Evolutionary conservation across 192 early-diverging fungal genomes (phyloP), one percentile per base, ranked within the genome.

Genomic region (Entomortierella lignicola): DNA sequence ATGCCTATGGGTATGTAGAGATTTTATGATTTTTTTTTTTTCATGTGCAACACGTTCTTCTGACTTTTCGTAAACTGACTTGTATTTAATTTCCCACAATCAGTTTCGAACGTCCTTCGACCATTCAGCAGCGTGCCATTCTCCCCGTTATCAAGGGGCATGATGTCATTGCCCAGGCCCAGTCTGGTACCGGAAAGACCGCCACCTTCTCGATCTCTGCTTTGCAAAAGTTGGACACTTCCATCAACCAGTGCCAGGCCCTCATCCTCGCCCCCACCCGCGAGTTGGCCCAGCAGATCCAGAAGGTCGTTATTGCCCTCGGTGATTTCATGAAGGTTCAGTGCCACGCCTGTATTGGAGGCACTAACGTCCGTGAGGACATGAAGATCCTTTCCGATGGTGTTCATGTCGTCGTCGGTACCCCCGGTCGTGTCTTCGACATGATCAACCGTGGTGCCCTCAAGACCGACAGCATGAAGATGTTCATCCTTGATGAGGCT

Each of bases 161-260:
- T 84, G 98, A 99, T 88, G 97, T 99, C 62, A 99, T 99, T 88
- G 98, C 98, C 58, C 98, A 99, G 90, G 98, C 98, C 34, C 97
- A 99, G 89, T 98, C 97, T 60, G 98, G 98, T 90, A 98, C 97
- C 77, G 98, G 97, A 83, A 99, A 99, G 88, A 99, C 97, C 64
- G 97, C 97, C 72, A 99, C 98, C 66, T 99, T 99, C 92, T 98
- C 97, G 71, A 98, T 99, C 83, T 96, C 97, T 55, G 95, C 97
- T 77, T 93, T 99, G 63, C 97, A 99, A 82, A 92, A 91, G 68
- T 87, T 99, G 60, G 94, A 98, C 83, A 83, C 89, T 55, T 74
- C 81, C 51, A 75, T 92, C 63, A 88, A 88, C 61, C 86, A 95
- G 84, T 92, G 89, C 79, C 98, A 99, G 84, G 97, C 98, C 32